Evolutionary conservation across 2,329 filamentous ascomycete genomes (phyloP).

Genomic region (Dothidotthia symphoricarpi): DNA sequence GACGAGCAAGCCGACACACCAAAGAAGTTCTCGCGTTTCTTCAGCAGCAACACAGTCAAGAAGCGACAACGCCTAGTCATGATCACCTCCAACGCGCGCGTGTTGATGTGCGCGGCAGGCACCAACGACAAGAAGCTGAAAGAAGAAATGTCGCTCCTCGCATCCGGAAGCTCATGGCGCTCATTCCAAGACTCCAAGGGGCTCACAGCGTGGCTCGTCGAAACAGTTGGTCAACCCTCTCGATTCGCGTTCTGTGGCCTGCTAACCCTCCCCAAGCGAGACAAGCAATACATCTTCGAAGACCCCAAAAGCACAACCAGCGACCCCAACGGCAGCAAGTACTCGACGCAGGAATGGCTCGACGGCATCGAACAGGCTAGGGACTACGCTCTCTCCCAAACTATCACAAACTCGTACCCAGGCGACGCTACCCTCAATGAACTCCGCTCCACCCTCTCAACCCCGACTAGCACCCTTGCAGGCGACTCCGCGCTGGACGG

Average conservation of each 20-base stretch:
- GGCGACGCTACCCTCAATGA: conserved; percentile 51
- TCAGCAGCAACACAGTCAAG: conserved; percentile 85
- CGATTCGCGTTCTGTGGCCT: background rate
- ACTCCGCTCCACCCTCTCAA: conserved; percentile 62
- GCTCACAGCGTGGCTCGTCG: conserved; percentile 82
- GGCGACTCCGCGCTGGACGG: conserved; percentile 48
- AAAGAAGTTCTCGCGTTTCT: conserved; percentile 90
- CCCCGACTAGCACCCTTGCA: conserved; percentile 71
- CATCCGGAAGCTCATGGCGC: conserved; percentile 72
- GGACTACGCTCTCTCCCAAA: conserved; percentile 77
- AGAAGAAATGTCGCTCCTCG: conserved; percentile 81
- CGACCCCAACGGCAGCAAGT: conserved; percentile 62
- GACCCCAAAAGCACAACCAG: conserved; percentile 73
- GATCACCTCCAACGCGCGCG: conserved; percentile 86
- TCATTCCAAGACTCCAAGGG: conserved; percentile 84
- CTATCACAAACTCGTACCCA: conserved; percentile 63
- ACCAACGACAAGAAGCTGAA: conserved; percentile 97
- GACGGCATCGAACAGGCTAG: conserved; percentile 82
- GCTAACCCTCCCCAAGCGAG: conserved; percentile 58
- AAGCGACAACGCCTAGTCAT: conserved; percentile 91
- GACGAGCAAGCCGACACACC: conserved; percentile 62
- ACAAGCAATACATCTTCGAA: conserved; percentile 90
- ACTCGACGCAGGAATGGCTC: conserved; percentile 85
- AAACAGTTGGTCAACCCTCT: conserved; percentile 69
- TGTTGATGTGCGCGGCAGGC: conserved; percentile 85